phyloP scores from a whole-genome alignment of 208 protist species.

The Strigomonas culicis region DNA sequence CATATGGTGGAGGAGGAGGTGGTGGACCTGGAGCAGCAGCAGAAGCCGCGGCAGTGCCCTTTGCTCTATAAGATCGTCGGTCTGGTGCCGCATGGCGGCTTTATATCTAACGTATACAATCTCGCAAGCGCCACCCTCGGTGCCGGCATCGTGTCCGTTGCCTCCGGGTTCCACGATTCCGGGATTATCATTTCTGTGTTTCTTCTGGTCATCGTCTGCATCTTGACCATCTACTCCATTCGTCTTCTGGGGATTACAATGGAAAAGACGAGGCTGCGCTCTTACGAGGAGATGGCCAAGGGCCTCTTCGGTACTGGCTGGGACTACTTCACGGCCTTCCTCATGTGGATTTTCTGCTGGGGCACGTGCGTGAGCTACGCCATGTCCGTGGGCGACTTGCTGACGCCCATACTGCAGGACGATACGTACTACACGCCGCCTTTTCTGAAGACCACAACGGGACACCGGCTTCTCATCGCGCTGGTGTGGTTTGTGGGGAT shows the following conservation, averaged over 20 bases:
- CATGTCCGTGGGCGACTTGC: conserved; percentile 65
- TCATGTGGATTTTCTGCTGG: conserved; percentile 83
- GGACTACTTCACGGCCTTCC: conserved; percentile 66
- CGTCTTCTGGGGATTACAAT: conserved; percentile 47
- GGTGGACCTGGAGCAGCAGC: too few relatives aligned
- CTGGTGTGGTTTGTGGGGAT: conserved; percentile 61
- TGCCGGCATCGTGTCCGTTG: conserved; percentile 70
- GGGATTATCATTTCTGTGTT: conserved; percentile 58
- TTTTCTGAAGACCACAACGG: conserved; percentile 37
- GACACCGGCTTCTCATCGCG: conserved; percentile 37
- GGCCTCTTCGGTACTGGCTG: conserved; percentile 53
- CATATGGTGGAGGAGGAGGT: too few relatives aligned
- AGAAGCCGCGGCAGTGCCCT: too few relatives aligned
- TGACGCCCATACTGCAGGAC: conserved; percentile 46
- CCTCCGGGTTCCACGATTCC: conserved; percentile 57
- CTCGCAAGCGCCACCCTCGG: conserved; percentile 74
- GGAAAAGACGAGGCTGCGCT: conserved; percentile 63
- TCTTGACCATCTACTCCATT: conserved; percentile 79
- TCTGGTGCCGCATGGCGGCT: conserved; percentile 68
- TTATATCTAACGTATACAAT: conserved; percentile 64
- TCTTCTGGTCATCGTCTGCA: conserved; percentile 38
- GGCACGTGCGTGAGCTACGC: conserved; percentile 78
- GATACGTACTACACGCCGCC: conserved; percentile 17
- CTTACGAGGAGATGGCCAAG: conserved; percentile 75
- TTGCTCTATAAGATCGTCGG: too few relatives aligned